phyloP scores from a whole-genome alignment of 176 grass and related monocot species.

The Musa acuminata region DNA sequence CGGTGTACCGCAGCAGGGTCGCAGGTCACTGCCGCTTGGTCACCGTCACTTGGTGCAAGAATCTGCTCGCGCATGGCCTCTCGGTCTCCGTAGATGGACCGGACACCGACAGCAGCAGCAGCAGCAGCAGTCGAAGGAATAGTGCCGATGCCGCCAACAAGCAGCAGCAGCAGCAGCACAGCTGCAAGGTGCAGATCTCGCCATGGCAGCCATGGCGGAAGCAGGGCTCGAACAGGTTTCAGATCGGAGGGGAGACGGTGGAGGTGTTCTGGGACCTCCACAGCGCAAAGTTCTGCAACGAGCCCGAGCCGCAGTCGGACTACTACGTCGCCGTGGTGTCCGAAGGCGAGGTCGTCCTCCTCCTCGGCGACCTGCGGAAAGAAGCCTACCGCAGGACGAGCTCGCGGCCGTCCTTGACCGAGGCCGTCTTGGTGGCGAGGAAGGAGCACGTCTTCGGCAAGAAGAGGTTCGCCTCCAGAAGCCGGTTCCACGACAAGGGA shows the following conservation, averaged over 20 bases:
- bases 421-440: slow-evolving; percentile 56
- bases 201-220: slow-evolving; percentile 89
- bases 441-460: slow-evolving; percentile 87
- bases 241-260: slow-evolving; percentile 38
- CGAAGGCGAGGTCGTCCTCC: slow-evolving; percentile 48
- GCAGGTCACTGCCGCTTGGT: slow-evolving; percentile 45
- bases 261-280: slow-evolving; percentile 87
- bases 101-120: slow-evolving; percentile 21
- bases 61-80: slow-evolving; percentile 68
- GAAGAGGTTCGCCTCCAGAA: slow-evolving; percentile 63
- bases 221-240: slow-evolving; percentile 66
- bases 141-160: slow-evolving; percentile 11
- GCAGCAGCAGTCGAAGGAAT: background rate
- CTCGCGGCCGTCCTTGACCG: slow-evolving; percentile 41
- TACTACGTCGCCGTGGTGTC: slow-evolving; percentile 74
- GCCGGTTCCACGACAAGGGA: slow-evolving; percentile 54
- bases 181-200: slow-evolving; percentile 84
- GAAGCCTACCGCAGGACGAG: slow-evolving; percentile 58
- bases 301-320: slow-evolving; percentile 55
- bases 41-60: slow-evolving; percentile 79
- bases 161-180: background rate
- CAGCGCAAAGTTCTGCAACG: slow-evolving; percentile 50
- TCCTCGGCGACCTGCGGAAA: slow-evolving; percentile 79
- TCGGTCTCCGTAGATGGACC: slow-evolving; percentile 63
- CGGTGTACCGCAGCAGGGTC: slow-evolving; percentile 53